Evolutionary conservation across 257 asterid species (phyloP).

Genomic region (Plectranthus barbatus): DNA sequence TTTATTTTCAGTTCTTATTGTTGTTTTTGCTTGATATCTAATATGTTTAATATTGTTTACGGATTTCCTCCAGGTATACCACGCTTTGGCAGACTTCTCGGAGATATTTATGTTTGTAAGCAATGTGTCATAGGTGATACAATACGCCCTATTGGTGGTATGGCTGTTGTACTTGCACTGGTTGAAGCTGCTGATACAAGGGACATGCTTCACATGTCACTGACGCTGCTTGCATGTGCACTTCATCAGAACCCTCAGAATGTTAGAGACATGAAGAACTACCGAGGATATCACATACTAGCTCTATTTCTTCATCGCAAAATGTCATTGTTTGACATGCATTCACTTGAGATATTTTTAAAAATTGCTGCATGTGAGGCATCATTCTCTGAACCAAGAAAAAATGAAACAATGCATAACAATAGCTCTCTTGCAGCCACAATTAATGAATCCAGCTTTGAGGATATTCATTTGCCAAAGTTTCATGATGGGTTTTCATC

Average conservation of each 20-base stretch:
- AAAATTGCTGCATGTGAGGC: constrained; percentile 99
- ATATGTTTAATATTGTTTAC: not conserved
- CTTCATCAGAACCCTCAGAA: constrained; percentile 98
- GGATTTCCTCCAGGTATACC: constrained; percentile 71
- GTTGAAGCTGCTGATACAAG: constrained; percentile 97
- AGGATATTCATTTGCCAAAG: constrained; percentile 64
- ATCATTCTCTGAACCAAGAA: constrained; percentile 89
- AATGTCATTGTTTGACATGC: constrained; percentile 97
- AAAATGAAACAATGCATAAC: constrained; percentile 28
- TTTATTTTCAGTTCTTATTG: not conserved
- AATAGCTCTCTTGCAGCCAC: constrained; percentile 48
- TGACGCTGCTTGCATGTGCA: constrained; percentile 75
- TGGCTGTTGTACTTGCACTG: constrained; percentile 90
- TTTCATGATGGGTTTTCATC: constrained; percentile 87
- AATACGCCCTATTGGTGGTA: constrained; percentile 92
- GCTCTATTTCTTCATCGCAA: constrained; percentile 85
- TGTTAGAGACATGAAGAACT: constrained; percentile 89
- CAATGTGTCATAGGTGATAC: constrained; percentile 90
- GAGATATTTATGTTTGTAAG: constrained; percentile 84
- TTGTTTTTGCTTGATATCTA: not conserved
- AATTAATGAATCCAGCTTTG: constrained; percentile 54
- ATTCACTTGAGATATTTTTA: constrained; percentile 92
- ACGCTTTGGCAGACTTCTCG: constrained; percentile 91
- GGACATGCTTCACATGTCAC: constrained; percentile 99
- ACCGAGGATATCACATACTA: constrained; percentile 94